phyloP scores from a whole-genome alignment of 2,329 filamentous ascomycete species.

The Paraphaeosphaeria minitans region DNA sequence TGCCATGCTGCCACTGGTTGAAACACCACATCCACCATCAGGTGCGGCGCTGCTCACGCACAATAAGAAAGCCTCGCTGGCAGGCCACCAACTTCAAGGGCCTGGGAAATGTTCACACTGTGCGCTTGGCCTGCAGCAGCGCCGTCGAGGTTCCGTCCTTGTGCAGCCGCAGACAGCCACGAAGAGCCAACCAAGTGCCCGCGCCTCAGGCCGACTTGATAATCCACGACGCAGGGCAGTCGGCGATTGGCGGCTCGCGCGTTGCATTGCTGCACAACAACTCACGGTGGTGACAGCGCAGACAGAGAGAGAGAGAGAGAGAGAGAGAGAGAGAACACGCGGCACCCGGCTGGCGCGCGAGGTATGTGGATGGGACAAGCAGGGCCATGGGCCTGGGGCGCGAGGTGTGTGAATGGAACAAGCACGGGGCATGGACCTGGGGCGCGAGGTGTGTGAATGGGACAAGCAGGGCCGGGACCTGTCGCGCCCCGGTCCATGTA shows the following conservation, averaged over 20 bases:
- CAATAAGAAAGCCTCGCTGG: neutral
- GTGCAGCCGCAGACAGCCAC: slow-evolving; percentile 6
- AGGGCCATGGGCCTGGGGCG: neutral
- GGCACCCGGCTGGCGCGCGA: too few relatives aligned
- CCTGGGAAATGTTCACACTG: neutral
- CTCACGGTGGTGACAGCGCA: slow-evolving; percentile 3
- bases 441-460: neutral
- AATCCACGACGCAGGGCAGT: neutral
- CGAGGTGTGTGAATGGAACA: slow-evolving; percentile 1
- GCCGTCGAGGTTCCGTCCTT: slow-evolving; percentile 2
- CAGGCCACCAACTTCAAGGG: neutral
- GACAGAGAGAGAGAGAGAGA: neutral
- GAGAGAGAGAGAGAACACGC: neutral
- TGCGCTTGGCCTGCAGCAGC: slow-evolving; percentile 10
- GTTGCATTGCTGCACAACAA: slow-evolving; percentile 3
- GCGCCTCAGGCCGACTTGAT: neutral
- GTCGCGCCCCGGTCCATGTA: slow-evolving; percentile 9
- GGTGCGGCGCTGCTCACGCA: too few relatives aligned
- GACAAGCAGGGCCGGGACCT: slow-evolving; percentile 2
- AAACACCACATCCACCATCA: neutral
- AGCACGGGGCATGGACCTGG: neutral
- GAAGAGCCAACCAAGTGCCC: slow-evolving; percentile 1
- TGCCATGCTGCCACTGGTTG: slow-evolving; percentile 3
- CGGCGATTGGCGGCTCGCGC: slow-evolving; percentile 9
- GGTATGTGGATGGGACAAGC: too few relatives aligned